A percentile compares a stretch with the other conserved stretches of the same genome.
These are phyloP conservation scores for Dalbergia cochinchinensis DNA, from an alignment of 306 rosid genomes.

Conservation along the genomic window DNA sequence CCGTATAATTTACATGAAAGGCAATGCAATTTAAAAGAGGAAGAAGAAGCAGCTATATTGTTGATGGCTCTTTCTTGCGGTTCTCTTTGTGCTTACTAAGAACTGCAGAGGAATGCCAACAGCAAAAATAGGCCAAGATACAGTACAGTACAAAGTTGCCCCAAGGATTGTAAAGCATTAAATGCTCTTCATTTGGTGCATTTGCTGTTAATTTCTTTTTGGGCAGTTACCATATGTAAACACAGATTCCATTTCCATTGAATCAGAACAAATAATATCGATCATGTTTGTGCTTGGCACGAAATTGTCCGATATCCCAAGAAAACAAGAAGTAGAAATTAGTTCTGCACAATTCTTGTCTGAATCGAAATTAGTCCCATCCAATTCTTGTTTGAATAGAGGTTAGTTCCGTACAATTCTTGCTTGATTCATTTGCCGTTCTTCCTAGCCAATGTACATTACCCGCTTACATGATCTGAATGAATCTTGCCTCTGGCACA, in stretches of 20 bases:
- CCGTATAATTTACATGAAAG: slow-evolving; percentile 10
- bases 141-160: no score
- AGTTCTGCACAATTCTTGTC: no score
- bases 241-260: neutral
- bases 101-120: neutral
- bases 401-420: neutral
- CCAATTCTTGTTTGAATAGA: no score
- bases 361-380: no score
- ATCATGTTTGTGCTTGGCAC: neutral
- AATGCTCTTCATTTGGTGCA: neutral
- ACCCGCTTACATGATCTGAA: neutral
- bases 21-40: slow-evolving; percentile 45
- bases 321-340: no score
- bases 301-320: neutral
- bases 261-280: neutral
- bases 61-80: slow-evolving; percentile 55
- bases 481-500: neutral
- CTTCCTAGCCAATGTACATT: neutral
- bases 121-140: neutral
- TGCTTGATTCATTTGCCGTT: neutral
- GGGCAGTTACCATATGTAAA: neutral
- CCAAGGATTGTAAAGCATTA: neutral
- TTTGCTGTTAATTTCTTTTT: neutral
- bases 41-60: slow-evolving; percentile 56
- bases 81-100: neutral